Percentiles rank a stretch among this genome's conserved stretches.
phyloP scores from a whole-genome alignment of 768 basidiomycete species.

The Gloeopeniophorella convolvens region DNA sequence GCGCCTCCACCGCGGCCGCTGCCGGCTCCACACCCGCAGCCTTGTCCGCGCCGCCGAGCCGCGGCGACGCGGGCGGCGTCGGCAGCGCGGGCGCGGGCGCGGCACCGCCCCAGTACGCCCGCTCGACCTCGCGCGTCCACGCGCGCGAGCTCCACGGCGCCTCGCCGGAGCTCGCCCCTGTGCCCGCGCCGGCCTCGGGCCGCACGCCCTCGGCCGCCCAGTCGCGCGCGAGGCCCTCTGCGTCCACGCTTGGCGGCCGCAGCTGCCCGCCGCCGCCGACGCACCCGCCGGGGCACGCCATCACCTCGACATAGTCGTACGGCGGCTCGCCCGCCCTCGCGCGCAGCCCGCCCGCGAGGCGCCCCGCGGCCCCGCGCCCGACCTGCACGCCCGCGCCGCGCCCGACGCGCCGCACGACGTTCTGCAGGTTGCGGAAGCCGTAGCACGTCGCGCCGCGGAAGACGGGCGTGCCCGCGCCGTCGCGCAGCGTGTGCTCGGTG shows the following conservation, averaged over 20 bases:
- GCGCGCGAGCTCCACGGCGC: conserved; percentile 78
- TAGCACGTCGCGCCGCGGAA: conserved; percentile 96
- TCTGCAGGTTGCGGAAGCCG: conserved; percentile 95
- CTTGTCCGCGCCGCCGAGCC: background rate
- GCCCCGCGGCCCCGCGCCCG: conserved; percentile 61
- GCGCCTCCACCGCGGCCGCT: conserved; percentile 28
- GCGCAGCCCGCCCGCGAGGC: conserved; percentile 28
- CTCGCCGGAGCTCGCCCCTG: conserved; percentile 28
- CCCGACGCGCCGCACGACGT: conserved; percentile 61
- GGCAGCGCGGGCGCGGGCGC: conserved; percentile 26
- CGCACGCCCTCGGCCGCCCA: conserved; percentile 52
- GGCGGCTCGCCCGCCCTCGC: conserved; percentile 28
- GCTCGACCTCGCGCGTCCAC: conserved; percentile 79
- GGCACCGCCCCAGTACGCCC: conserved; percentile 62
- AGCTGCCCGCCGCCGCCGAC: conserved; percentile 96
- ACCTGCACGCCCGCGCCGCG: conserved; percentile 34
- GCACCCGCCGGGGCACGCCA: conserved; percentile 98
- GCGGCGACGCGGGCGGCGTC: conserved; percentile 42
- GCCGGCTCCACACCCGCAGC: background rate
- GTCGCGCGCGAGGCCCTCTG: conserved; percentile 60
- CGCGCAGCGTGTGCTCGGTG: conserved; percentile 53
- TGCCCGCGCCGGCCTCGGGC: background rate
- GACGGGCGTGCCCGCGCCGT: conserved; percentile 53
- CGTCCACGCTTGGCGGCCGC: conserved; percentile 36
- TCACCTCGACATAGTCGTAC: conserved; percentile 94